Percentiles rank a stretch among this genome's conserved stretches.
Evolutionary conservation across 352 stramenopile genomes (phyloP).

Genomic region (Globisporangium paddicum): DNA sequence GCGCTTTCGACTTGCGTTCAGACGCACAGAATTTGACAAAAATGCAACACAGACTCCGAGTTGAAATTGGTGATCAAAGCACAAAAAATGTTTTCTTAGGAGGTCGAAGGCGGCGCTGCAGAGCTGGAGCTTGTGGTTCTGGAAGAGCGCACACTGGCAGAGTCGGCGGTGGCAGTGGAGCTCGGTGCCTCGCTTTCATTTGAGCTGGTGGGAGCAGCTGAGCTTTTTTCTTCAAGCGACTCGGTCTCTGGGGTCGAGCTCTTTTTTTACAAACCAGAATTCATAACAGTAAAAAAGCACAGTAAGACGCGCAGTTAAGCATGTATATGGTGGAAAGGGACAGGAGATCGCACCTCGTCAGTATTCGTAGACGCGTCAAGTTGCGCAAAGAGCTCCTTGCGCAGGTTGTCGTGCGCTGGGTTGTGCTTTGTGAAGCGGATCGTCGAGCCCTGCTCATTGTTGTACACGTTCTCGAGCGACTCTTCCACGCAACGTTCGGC

Average conservation of each 20-base stretch:
- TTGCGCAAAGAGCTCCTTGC: conserved; percentile 76
- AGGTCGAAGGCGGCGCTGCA: not conserved
- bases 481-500: conserved; percentile 91
- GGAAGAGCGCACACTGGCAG: not conserved
- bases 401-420: conserved; percentile 73
- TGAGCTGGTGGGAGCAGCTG: not conserved
- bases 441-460: conserved; percentile 89
- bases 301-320: not conserved
- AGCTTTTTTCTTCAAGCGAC: conserved; percentile 11
- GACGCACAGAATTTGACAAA: not conserved
- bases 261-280: not conserved
- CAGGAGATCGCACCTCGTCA: not conserved
- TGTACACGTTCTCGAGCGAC: conserved; percentile 92
- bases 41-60: not conserved
- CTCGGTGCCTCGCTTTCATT: not conserved
- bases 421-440: conserved; percentile 85
- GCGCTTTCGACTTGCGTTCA: not conserved
- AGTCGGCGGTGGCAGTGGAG: not conserved
- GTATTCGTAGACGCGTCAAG: conserved; percentile 22
- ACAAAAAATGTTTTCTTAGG: not conserved
- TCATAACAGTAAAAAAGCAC: not conserved
- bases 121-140: not conserved
- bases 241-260: not conserved
- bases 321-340: no score
- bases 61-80: not conserved